Evolutionary conservation across 1,284 basidiomycete species (phyloP), one percentile per base, ranked within the genome.

Genomic region (Exobasidium rhododendri): DNA sequence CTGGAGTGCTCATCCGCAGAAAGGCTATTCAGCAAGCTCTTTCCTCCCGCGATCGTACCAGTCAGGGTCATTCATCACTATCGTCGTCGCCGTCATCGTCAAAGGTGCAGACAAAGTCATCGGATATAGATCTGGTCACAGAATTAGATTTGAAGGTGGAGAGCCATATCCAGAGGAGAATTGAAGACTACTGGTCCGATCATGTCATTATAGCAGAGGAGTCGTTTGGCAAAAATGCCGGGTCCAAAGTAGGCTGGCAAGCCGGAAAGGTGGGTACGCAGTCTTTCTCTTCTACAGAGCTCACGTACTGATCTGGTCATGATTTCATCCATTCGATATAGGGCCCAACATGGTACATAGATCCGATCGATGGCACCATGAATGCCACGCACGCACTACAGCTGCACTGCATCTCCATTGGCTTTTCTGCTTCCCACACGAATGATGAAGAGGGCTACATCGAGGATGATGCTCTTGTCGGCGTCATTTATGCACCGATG

Each of bases 321-420:
- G 13, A 26, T 2, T 50, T n/a, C 49, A 26, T 11, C 7, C 24
- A 26, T 7, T 17, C 28, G 10, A 1, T 13, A 56, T 56, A 74
- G 73, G 63, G 60, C 14, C 71, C 71, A 28, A 77, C 75, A 1
- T 74, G 72, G 73, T 72, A 76, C 40, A 64, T 77, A 20, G 75
- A 77, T 35, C 74, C 75, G 4, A 58, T 76, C 6, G 75, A 77
- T 51, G 75, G 68, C 3, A 72, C 62, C 28, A 24, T 73, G 11
- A 29, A 67, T 55, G 31, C 17, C 20, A 29, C 29, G 13, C 45
- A 50, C 35, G 6, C 26, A 6, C 52, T 63, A 31, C 62, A 45
- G 20, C 30, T 60, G 43, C 47, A 61, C 20, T 61, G 62, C 47
- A 45, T 63, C 30, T 63, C 62, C 7, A 55, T 63, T 17, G 62